Base-by-base conservation (phyloP, 176 grass and related monocot genomes). In the Thalia dealbata region DNA sequence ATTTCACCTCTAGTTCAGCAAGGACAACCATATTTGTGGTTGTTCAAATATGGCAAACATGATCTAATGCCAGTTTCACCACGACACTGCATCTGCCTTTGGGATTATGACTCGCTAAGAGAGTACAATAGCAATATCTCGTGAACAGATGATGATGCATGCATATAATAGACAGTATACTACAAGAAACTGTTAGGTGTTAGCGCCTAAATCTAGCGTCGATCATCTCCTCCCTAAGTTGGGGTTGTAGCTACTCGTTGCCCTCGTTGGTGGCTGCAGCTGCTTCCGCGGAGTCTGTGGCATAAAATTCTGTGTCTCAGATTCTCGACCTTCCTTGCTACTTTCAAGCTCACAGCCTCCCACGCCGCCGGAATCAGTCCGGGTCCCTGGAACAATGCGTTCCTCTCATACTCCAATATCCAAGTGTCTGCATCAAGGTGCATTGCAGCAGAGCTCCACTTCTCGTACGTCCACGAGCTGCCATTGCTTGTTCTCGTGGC, bases 341-440 rank as follows among this genome's bases (percentile, higher is more conserved):
- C 64, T 81, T 74, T 86, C 26, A 70, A 84, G 44, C n/a, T 27
- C 50, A 86, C 27, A 14, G 86, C 64, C 69, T 95, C 87, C 43
- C 65, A 74, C 3, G 80, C 71, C 35, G 85, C 30, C 5, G 85
- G 85, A 5, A 99, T 73, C 80, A 99, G 59, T 70, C 85, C 86
- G 3, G 77, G 83, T 16, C 88, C 90, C 78, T 91, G 82, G 61
- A 99, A 88, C 14, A 91, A 26, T 38, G 76, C 72, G 44, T 81
- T 87, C 69, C 82, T 83, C 75, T 84, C 80, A 67, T 99, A 93
- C 79, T 95, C 95, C 72, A 91, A 72, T 3, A 99, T 83, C 95
- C 88, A 99, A 10, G 90, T 99, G 56, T 87, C 59, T 8, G 81
- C 72, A 23, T 91, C 79, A 30, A 99, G 68, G 61, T 82, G 80